Conservation (phyloP, 2,329 filamentous ascomycete genomes). For the Ramularia endophylla region DNA sequence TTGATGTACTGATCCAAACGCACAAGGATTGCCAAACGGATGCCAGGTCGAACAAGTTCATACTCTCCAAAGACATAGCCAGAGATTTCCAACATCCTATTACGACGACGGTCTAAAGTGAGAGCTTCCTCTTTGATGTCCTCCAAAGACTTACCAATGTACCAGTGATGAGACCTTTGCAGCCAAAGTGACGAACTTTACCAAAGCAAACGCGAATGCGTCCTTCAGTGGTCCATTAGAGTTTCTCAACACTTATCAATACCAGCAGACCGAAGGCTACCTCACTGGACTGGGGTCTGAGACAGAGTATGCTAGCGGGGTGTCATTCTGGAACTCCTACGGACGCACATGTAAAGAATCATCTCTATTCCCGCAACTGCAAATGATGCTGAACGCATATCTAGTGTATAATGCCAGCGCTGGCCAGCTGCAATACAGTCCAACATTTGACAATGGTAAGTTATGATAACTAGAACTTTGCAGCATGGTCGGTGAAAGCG, state of each 20-base stretch:
- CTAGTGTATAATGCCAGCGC: constrained; percentile 46
- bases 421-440: constrained; percentile 46
- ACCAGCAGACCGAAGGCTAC: constrained; percentile 39
- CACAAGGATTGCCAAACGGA: constrained; percentile 47
- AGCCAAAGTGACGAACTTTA: constrained; percentile 44
- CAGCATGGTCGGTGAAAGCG: no score
- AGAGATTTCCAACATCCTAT: constrained; percentile 46
- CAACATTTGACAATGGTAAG: constrained; percentile 44
- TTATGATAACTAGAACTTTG: no score
- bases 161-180: constrained; percentile 46
- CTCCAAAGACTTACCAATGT: no score
- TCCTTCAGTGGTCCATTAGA: constrained; percentile 43
- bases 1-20: no score
- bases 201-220: constrained; percentile 30
- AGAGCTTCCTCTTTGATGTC: no score
- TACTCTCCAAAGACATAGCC: constrained; percentile 49
- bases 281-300: constrained; percentile 13
- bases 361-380: no score
- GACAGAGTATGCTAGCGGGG: constrained; percentile 43
- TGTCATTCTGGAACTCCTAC: constrained; percentile 50
- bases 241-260: constrained; percentile 50
- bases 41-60: constrained; percentile 53
- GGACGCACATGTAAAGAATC: no score
- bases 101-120: constrained; percentile 47
- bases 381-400: no score